Base-by-base conservation (phyloP, 2,329 filamentous ascomycete species). In the Reticulascus tulasneorum region DNA sequence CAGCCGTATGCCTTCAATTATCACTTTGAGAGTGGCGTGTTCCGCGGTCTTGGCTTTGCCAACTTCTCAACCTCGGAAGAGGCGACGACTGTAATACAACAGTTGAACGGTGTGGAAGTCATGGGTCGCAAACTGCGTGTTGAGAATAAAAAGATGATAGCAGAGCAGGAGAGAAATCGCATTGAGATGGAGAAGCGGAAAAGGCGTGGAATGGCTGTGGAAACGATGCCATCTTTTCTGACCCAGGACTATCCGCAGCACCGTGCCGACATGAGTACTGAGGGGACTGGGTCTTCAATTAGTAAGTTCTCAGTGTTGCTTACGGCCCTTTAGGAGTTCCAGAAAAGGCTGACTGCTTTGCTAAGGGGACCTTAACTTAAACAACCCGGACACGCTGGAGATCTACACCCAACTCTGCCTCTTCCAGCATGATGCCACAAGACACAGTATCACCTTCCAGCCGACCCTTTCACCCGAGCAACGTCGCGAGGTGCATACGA, bases 141-240 rank as follows among this genome's bases (percentile, higher is more conserved):
- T 18, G 93, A 98, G 63, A 98, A 97, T 69, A 98, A 98, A 74
- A 97, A 97, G 69, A 97, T 98, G 93, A 76, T 98, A 6, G 93
- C 93, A 1, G 79, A 94, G 47, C 87, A 90, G 21, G 93, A 97
- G 63, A 79, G 93, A 34, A 93, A 98, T 63, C 79, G 93, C 25
- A 97, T 98, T 49, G 93, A 98, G 62, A 79, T 93, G 6, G 93
- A 97, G 64, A 98, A 97, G 78, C 79, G 93, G 40, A 91, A 97
- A 67, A 86, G 93, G 50, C 82, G 93, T 35, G 93, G 93, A 31
- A 93, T 98, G 63, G 75, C 98, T 10, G 90, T 97, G 62, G 93
- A 98, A 63, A 93, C 98, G 62, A 93, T 98, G 62, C 82, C 90
- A 20, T 55, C 88, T 67, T 51, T 82, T 29, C 79, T 83, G 52